Percentiles rank a stretch among this genome's conserved stretches.
These are phyloP conservation scores for Starmerella etchellsii DNA, from an alignment of 805 yeast genomes.

Conservation along the genomic window DNA sequence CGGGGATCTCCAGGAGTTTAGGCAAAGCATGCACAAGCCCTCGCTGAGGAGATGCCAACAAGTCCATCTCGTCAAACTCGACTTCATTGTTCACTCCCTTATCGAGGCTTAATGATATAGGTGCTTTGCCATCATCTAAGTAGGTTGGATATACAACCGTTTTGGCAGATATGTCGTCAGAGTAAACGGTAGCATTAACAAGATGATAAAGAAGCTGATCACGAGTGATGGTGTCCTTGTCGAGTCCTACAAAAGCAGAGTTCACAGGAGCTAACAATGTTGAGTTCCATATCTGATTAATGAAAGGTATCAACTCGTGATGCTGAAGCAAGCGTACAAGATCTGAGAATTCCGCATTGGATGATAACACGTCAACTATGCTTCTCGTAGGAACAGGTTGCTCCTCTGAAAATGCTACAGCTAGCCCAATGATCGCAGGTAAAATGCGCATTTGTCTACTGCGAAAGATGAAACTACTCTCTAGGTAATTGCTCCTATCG, in stretches of 20 bases:
- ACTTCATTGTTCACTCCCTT: constrained; percentile 16
- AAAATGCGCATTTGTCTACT: not conserved
- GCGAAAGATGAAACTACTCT: no score
- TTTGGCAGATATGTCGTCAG: constrained; percentile 5
- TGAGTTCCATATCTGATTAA: constrained; percentile 48
- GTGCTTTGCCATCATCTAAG: constrained; percentile 16
- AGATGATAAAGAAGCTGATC: constrained; percentile 26
- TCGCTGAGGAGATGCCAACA: constrained; percentile 19
- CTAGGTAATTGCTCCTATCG: no score
- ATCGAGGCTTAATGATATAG: constrained; percentile 10
- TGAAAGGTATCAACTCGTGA: constrained; percentile 45
- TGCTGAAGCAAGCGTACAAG: constrained; percentile 50
- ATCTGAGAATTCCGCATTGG: constrained; percentile 52
- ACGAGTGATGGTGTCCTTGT: constrained; percentile 10
- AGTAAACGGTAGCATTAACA: constrained; percentile 20
- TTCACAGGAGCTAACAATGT: constrained; percentile 72
- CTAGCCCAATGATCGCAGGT: not conserved
- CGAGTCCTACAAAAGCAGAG: constrained; percentile 45
- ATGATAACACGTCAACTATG: constrained; percentile 54
- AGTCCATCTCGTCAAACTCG: constrained; percentile 17
- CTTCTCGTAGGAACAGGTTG: constrained; percentile 19
- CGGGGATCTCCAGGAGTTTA: constrained; percentile 15
- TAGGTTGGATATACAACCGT: constrained; percentile 10
- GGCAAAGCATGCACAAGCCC: constrained; percentile 22
- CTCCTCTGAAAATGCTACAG: constrained; percentile 1